A percentile compares a stretch with the other conserved stretches of the same genome.
Evolutionary conservation across 495 filamentous ascomycete genomes (phyloP).

Genomic region (Chaetomium tenue): DNA sequence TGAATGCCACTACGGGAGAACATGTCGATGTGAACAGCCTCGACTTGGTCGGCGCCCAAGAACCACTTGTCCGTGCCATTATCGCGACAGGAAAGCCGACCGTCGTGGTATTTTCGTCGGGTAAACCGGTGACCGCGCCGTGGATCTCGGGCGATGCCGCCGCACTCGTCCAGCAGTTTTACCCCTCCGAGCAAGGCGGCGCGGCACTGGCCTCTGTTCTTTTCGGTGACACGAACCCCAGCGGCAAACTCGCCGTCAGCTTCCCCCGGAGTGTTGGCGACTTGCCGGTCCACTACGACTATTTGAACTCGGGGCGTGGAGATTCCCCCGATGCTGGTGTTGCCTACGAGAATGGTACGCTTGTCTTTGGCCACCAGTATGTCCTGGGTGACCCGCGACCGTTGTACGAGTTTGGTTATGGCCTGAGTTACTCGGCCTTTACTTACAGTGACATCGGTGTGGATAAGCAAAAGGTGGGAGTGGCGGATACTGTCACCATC

Average conservation of each 20-base stretch:
- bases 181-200: constrained; percentile 71
- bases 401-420: constrained; percentile 67
- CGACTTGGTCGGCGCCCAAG: constrained; percentile 68
- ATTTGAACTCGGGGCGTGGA: constrained; percentile 61
- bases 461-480: constrained; percentile 44
- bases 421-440: constrained; percentile 65
- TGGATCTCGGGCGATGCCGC: constrained; percentile 62
- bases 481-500: constrained; percentile 55
- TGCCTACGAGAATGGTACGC: constrained; percentile 53
- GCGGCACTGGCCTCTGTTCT: constrained; percentile 75
- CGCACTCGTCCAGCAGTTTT: constrained; percentile 68
- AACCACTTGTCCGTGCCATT: constrained; percentile 61
- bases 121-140: constrained; percentile 66
- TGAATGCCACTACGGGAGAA: constrained; percentile 72
- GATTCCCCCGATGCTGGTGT: constrained; percentile 48
- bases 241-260: constrained; percentile 60
- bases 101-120: constrained; percentile 64
- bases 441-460: constrained; percentile 51
- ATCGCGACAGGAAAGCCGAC: constrained; percentile 64
- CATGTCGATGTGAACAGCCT: constrained; percentile 63
- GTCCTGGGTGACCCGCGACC: constrained; percentile 58
- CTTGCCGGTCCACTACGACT: constrained; percentile 68
- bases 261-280: constrained; percentile 63
- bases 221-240: constrained; percentile 79
- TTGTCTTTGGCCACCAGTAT: constrained; percentile 65